phyloP scores from a whole-genome alignment of 2,329 filamentous ascomycete genomes.

The Alternaria sp. region DNA sequence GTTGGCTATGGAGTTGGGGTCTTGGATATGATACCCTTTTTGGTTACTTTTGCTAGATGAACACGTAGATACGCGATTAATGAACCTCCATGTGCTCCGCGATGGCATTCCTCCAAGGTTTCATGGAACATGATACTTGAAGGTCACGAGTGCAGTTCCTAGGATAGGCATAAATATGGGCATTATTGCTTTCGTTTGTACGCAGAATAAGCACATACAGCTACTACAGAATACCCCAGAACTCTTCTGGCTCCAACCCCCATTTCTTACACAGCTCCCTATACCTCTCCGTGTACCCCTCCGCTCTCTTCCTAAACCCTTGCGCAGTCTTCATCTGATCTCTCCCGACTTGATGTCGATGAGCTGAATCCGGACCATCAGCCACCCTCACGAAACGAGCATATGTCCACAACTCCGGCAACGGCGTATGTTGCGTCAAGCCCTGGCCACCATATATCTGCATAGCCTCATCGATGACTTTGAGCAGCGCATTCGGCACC shows the following conservation, averaged over 20 bases:
- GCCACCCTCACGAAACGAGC: constrained; percentile 51
- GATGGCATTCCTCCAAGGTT: background rate
- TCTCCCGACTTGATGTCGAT: constrained; percentile 51
- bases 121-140: background rate
- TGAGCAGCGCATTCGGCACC: constrained; percentile 48
- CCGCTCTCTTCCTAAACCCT: constrained; percentile 42
- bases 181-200: constrained; percentile 3
- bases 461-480: constrained; percentile 53
- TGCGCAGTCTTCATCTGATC: constrained; percentile 52
- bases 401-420: constrained; percentile 54
- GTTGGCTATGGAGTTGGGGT: background rate
- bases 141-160: background rate
- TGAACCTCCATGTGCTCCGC: background rate
- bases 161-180: background rate
- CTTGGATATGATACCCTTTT: constrained; percentile 6
- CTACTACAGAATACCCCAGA: constrained; percentile 35
- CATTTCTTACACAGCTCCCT: constrained; percentile 46
- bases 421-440: constrained; percentile 51
- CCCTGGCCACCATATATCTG: constrained; percentile 53
- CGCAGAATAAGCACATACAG: fast-evolving
- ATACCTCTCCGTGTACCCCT: constrained; percentile 44
- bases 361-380: constrained; percentile 52
- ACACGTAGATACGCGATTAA: background rate
- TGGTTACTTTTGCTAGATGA: background rate
- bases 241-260: constrained; percentile 37